A percentile compares a stretch with the other conserved stretches of the same genome.
Evolutionary conservation across 345 rosid genomes (phyloP).

Genomic region (Hibiscus trionum): DNA sequence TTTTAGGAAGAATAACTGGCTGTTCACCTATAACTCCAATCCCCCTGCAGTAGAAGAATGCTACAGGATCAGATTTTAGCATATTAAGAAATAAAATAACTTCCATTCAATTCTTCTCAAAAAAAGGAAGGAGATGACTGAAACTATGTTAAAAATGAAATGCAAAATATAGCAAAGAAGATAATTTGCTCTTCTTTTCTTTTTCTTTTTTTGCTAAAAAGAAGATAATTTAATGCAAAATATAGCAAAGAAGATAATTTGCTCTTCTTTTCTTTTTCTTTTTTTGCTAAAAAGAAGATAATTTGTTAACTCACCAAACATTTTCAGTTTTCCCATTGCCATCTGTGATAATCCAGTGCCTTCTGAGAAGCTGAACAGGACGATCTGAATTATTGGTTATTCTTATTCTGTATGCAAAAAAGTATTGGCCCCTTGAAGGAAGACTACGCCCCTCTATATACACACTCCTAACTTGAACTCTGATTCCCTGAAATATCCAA

Average conservation of each 20-base stretch:
- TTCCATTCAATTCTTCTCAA: background rate
- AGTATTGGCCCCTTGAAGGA: constrained; percentile 56
- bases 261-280: too few species aligned
- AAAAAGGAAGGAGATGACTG: background rate
- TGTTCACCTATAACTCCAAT: constrained; percentile 73
- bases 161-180: background rate
- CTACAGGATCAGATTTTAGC: background rate
- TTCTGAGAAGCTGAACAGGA: constrained; percentile 70
- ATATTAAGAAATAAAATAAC: background rate
- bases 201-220: too few species aligned
- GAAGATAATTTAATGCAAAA: too few species aligned
- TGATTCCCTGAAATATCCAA: constrained; percentile 46
- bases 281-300: too few species aligned
- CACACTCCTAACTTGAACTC: constrained; percentile 65
- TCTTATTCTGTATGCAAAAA: constrained; percentile 68
- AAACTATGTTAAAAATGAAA: background rate
- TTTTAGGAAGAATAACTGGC: constrained; percentile 62
- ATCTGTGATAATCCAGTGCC: constrained; percentile 70
- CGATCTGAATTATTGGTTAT: constrained; percentile 58
- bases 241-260: background rate
- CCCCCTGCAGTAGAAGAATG: constrained; percentile 35
- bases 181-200: too few species aligned
- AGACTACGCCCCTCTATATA: constrained; percentile 62
- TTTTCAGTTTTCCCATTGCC: constrained; percentile 59
- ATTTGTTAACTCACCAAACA: constrained; percentile 43